phyloP scores from a whole-genome alignment of 2,329 filamentous ascomycete genomes.

The Ceratocystis harringtonii region DNA sequence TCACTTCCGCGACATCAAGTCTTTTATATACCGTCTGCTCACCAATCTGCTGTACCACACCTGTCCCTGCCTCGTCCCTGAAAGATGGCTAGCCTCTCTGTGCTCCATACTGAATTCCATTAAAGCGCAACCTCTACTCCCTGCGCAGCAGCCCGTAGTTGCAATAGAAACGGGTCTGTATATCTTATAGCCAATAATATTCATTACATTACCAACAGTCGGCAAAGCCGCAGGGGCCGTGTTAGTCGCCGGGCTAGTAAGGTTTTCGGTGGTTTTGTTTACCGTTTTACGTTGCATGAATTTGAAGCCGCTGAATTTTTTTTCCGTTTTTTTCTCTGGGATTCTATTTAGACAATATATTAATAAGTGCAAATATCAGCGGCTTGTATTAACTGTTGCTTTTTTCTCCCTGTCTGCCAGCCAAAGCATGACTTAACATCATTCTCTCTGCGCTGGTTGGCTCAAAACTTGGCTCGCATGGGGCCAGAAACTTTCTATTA shows the following conservation, averaged over 20 bases:
- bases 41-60: neutral
- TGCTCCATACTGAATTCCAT: neutral
- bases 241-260: neutral
- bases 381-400: neutral
- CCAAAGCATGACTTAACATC: neutral
- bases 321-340: neutral
- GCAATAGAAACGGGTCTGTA: neutral
- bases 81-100: neutral
- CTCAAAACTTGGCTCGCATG: neutral
- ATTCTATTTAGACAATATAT: neutral
- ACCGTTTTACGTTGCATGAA: neutral
- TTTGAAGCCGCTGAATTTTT: neutral
- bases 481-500: neutral
- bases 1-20: no score
- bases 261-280: no score
- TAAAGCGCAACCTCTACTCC: neutral
- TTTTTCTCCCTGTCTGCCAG: neutral
- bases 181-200: neutral
- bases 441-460: neutral
- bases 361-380: neutral
- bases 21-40: neutral
- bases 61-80: neutral
- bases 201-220: neutral
- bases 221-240: constrained; percentile 1
- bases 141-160: constrained; percentile 1